These are phyloP conservation scores for Martiniozyma asiatica DNA, from an alignment of 1,139 yeast species.

Conservation along the genomic window DNA sequence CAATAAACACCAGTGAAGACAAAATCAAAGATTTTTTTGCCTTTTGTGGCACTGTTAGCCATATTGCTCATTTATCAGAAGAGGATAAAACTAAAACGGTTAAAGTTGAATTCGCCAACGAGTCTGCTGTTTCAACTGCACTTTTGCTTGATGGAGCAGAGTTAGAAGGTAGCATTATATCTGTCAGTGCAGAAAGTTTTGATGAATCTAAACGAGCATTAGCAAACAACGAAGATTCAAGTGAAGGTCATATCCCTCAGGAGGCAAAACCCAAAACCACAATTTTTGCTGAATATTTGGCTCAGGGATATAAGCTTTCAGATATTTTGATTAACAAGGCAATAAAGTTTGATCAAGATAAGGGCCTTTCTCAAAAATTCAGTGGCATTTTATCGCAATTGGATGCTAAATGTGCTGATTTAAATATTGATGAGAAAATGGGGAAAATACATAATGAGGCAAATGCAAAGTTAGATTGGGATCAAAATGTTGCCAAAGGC, in stretches of 20 bases:
- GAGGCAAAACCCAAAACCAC: conserved; percentile 72
- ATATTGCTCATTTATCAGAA: conserved; percentile 28
- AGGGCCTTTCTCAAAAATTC: conserved; percentile 50
- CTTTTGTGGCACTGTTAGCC: conserved; percentile 60
- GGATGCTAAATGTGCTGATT: conserved; percentile 37
- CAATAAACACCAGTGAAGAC: conserved; percentile 38
- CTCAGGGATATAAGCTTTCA: conserved; percentile 58
- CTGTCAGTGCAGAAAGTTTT: conserved; percentile 12
- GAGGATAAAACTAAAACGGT: conserved; percentile 27
- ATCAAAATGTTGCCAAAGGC: conserved; percentile 24
- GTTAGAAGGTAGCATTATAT: conserved; percentile 35
- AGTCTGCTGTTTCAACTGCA: conserved; percentile 65
- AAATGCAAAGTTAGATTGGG: conserved; percentile 29
- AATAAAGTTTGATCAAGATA: conserved; percentile 49
- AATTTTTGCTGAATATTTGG: conserved; percentile 62
- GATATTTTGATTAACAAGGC: conserved; percentile 53
- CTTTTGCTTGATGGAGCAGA: conserved; percentile 63
- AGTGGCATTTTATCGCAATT: conserved; percentile 40
- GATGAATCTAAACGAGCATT: conserved; percentile 9
- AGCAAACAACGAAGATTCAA: conserved; percentile 8
- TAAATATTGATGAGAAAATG: conserved; percentile 10
- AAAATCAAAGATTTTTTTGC: conserved; percentile 61
- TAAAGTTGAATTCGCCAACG: conserved; percentile 41
- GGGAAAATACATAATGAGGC: conserved; percentile 15
- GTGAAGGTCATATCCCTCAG: conserved; percentile 42